Conservation (phyloP, 495 filamentous ascomycete genomes). For the Aspergillus sclerotioniger region DNA sequence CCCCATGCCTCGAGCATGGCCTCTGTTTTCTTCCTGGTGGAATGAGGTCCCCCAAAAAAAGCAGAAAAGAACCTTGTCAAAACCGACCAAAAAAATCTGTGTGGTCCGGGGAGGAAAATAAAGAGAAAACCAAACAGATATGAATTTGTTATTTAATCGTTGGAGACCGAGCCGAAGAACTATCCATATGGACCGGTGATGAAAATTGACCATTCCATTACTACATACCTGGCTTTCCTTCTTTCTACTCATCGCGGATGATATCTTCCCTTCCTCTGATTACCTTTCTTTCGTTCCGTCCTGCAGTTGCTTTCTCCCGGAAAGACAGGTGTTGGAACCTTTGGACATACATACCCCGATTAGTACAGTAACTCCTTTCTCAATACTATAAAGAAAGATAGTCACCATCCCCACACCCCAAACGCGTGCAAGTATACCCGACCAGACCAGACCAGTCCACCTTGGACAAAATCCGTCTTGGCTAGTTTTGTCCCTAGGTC, state of each 20-base stretch:
- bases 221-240: background rate
- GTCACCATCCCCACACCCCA: too few species aligned
- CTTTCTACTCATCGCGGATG: background rate
- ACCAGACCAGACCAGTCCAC: too few species aligned
- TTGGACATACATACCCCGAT: background rate
- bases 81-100: slow-evolving; percentile 7
- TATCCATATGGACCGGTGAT: slow-evolving; percentile 14
- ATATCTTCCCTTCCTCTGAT: background rate
- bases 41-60: slow-evolving; percentile 27
- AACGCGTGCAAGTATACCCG: too few species aligned
- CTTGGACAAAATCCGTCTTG: too few species aligned
- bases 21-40: slow-evolving; percentile 13
- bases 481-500: too few species aligned
- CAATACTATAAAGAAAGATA: too few species aligned
- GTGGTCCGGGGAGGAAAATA: slow-evolving; percentile 6
- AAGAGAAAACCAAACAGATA: slow-evolving; percentile 13
- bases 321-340: background rate
- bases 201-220: slow-evolving; percentile 13
- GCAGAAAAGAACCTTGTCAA: slow-evolving; percentile 16
- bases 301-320: background rate
- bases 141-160: slow-evolving; percentile 19
- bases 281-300: background rate
- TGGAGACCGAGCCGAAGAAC: slow-evolving; percentile 12
- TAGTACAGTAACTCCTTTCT: background rate
- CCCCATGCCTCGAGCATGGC: slow-evolving; percentile 3